Evolutionary conservation across 768 basidiomycete species (phyloP), one percentile per base, ranked within the genome.

Genomic region (Pleurotus sapidus): DNA sequence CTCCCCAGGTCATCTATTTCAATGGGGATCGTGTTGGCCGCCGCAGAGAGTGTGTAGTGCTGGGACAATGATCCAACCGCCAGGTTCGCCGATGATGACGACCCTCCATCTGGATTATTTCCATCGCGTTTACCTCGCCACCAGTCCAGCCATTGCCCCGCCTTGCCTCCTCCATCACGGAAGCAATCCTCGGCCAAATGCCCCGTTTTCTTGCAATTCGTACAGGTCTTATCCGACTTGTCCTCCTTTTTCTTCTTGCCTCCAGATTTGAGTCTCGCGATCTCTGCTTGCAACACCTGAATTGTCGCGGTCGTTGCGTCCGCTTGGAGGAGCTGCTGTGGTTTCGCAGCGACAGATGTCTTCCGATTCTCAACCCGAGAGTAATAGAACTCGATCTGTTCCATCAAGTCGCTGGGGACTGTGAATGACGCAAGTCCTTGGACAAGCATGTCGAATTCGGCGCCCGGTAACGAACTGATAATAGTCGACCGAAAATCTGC

Each of bases 71-170:
- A n/a, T n/a, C n/a, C n/a, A n/a, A n/a, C n/a, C n/a, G n/a, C n/a
- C n/a, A n/a, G n/a, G n/a, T n/a, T n/a, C n/a, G n/a, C n/a, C n/a
- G n/a, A n/a, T n/a, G n/a, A n/a, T n/a, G n/a, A n/a, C n/a, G n/a
- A n/a, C n/a, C n/a, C n/a, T n/a, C n/a, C n/a, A n/a, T n/a, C n/a
- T n/a, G n/a, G n/a, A n/a, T n/a, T n/a, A n/a, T n/a, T n/a, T n/a
- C n/a, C n/a, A n/a, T n/a, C n/a, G n/a, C n/a, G n/a, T n/a, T n/a
- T n/a, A n/a, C n/a, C n/a, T n/a, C n/a, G n/a, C n/a, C 68, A 11
- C 60, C 59, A 2, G 57, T 17, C 47, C 0, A 68, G 71, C 40
- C 67, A 68, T 49, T 75, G 73, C 6, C 74, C 73, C 42, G 72
- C 72, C 39, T 73, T 75, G 11, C 72, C 71, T n/a, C 73, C n/a